phyloP scores from a whole-genome alignment of 108 stramenopile species.

The Discostella pseudostelligera region DNA sequence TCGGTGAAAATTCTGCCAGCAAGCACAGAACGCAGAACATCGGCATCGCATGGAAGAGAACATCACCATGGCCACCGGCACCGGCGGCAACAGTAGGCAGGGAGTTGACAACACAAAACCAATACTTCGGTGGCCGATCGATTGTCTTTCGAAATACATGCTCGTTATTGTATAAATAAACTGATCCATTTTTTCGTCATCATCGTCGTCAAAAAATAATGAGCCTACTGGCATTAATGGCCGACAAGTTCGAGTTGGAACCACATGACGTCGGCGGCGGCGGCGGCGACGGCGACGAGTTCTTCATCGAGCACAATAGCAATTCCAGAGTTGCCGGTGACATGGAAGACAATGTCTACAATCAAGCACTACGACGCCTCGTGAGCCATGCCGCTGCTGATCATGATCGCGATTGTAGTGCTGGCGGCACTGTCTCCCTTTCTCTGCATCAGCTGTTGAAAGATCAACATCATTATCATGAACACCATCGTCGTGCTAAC shows the following conservation, averaged over 20 bases:
- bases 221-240: constrained; percentile 36
- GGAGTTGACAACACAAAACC: too few species aligned
- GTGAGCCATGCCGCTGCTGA: background rate
- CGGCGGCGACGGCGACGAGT: constrained; percentile 3
- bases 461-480: too few species aligned
- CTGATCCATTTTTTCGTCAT: too few species aligned
- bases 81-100: background rate
- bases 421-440: background rate
- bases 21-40: background rate
- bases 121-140: too few species aligned
- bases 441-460: background rate
- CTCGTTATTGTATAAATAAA: too few species aligned
- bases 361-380: background rate
- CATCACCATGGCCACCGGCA: background rate
- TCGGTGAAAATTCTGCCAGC: too few species aligned
- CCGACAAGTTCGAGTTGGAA: constrained; percentile 45
- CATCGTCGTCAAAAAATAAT: too few species aligned
- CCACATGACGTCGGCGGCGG: constrained; percentile 10
- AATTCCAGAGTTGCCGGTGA: background rate
- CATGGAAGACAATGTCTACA: background rate
- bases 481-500: too few species aligned
- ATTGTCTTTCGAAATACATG: too few species aligned
- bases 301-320: constrained; percentile 1
- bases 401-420: background rate
- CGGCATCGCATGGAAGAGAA: background rate